Conservation (phyloP, 73 alveolate species). For the Paramecium pentaurelia region DNA sequence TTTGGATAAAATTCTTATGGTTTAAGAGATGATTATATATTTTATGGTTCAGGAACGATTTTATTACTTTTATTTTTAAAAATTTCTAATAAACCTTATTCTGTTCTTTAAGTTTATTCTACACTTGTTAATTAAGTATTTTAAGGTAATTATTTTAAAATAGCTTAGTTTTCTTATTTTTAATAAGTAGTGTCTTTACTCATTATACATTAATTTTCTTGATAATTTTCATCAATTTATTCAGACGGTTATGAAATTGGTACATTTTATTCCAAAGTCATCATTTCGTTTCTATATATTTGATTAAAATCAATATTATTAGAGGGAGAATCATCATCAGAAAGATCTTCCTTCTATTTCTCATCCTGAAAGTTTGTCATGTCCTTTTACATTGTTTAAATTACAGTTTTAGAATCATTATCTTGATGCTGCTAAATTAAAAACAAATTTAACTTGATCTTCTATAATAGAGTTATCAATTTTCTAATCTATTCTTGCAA, state of each 20-base stretch:
- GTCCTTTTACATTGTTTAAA: neutral
- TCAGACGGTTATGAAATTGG: neutral
- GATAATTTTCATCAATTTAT: neutral
- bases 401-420: neutral
- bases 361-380: neutral
- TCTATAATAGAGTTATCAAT: neutral
- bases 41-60: neutral
- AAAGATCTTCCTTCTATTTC: neutral
- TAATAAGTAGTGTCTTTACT: neutral
- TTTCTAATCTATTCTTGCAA: neutral
- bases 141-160: neutral
- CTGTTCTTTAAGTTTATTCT: neutral
- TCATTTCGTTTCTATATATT: neutral
- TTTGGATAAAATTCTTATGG: neutral
- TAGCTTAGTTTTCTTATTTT: neutral
- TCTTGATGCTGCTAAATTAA: neutral
- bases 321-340: neutral
- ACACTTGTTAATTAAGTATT: neutral
- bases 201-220: neutral
- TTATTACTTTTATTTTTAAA: neutral
- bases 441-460: neutral
- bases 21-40: neutral
- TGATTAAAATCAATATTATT: neutral
- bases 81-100: neutral
- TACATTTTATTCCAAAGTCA: neutral